Percentiles rank a stretch among this genome's conserved stretches.
Evolutionary conservation across 2,329 filamentous ascomycete species (phyloP).

Genomic region (Microsporum audouinii): DNA sequence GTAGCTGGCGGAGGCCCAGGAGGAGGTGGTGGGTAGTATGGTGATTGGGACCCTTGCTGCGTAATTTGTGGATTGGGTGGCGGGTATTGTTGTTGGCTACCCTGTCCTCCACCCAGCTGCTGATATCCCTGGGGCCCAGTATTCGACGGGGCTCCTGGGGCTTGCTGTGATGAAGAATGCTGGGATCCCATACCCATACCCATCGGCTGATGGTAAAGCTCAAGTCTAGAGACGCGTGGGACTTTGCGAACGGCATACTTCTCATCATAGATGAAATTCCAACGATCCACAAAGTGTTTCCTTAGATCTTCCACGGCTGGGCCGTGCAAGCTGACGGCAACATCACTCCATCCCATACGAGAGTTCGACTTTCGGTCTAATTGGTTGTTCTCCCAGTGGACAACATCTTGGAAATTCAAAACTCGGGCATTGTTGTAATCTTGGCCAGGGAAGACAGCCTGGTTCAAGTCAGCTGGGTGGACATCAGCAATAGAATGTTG

Average conservation of each 20-base stretch:
- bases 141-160: not conserved
- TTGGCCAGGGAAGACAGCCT: constrained; percentile 85
- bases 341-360: constrained; percentile 97
- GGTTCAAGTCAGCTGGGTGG: constrained; percentile 57
- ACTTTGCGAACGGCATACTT: constrained; percentile 59
- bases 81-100: not conserved
- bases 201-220: constrained; percentile 24
- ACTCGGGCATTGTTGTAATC: constrained; percentile 98
- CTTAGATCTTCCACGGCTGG: constrained; percentile 88
- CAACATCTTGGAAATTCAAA: constrained; percentile 85
- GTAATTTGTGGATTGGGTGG: not conserved
- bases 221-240: constrained; percentile 36
- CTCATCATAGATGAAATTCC: constrained; percentile 82
- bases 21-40: not conserved
- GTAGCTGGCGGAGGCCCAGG: not conserved
- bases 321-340: constrained; percentile 81
- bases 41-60: constrained; percentile 7
- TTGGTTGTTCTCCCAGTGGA: constrained; percentile 89
- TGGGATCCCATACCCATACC: constrained; percentile 9
- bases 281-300: constrained; percentile 85
- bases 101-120: not conserved
- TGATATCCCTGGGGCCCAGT: constrained; percentile 1
- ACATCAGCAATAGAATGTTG: constrained; percentile 80
- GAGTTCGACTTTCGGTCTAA: constrained; percentile 82
- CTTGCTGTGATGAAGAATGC: not conserved